Conservation (phyloP, 2,329 filamentous ascomycete genomes). For the Talaromyces sp. region DNA sequence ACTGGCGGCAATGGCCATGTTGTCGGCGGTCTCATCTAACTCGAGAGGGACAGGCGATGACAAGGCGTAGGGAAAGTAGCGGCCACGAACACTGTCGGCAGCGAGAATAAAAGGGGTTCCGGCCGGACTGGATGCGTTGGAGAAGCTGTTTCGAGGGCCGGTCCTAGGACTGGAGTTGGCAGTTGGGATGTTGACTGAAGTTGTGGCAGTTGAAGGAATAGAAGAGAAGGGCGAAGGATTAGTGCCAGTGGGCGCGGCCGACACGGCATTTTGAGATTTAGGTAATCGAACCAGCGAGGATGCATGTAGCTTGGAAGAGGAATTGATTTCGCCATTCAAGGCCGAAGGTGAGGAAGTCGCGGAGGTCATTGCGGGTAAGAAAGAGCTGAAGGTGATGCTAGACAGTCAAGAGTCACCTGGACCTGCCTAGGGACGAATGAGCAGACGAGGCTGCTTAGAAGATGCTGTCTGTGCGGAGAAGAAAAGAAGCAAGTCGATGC, state of each 20-base stretch:
- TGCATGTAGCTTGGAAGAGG: constrained; percentile 30
- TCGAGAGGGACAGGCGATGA: constrained; percentile 55
- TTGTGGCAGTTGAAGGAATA: constrained; percentile 9
- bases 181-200: constrained; percentile 14
- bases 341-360: constrained; percentile 29
- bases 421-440: constrained; percentile 31
- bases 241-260: constrained; percentile 23
- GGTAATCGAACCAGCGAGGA: constrained; percentile 25
- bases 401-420: constrained; percentile 34
- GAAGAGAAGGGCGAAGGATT: constrained; percentile 17
- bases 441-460: constrained; percentile 12
- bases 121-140: constrained; percentile 29
- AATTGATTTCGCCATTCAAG: constrained; percentile 32
- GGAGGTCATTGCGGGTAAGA: constrained; percentile 33
- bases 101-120: constrained; percentile 31
- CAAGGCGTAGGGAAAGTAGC: constrained; percentile 22
- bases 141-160: constrained; percentile 16
- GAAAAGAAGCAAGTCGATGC: constrained; percentile 8
- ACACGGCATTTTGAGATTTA: constrained; percentile 33
- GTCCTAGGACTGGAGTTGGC: constrained; percentile 26
- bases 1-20: constrained; percentile 31
- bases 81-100: constrained; percentile 29
- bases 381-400: constrained; percentile 26
- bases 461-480: constrained; percentile 14
- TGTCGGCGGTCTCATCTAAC: constrained; percentile 64